Percentiles rank a stretch among this genome's conserved stretches.
These are phyloP conservation scores for Phytophthora europaea DNA, from an alignment of 352 stramenopile genomes.

Conservation along the genomic window DNA sequence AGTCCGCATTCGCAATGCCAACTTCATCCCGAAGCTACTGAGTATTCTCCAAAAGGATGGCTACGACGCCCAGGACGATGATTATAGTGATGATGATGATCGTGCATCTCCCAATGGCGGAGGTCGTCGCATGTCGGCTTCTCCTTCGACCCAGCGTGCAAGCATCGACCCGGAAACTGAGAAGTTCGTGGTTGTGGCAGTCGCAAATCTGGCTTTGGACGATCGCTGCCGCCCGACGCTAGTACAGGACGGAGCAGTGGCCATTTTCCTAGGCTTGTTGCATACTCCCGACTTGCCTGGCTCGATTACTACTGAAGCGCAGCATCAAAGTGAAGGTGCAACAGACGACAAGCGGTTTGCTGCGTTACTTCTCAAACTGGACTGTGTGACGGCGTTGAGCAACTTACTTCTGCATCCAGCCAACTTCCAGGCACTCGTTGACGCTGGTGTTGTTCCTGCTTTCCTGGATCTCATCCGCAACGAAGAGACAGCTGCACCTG, in stretches of 20 bases:
- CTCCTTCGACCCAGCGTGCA: background rate
- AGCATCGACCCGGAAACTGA: conserved; percentile 69
- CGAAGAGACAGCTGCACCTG: conserved; percentile 22
- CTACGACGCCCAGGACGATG: conserved; percentile 20
- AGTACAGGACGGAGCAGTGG: conserved; percentile 71
- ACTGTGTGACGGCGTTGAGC: conserved; percentile 85
- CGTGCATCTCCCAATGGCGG: conserved; percentile 1
- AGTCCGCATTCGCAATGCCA: conserved; percentile 56
- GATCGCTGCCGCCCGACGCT: conserved; percentile 70
- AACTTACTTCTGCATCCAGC: conserved; percentile 86
- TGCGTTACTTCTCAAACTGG: conserved; percentile 70
- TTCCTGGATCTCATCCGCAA: conserved; percentile 69
- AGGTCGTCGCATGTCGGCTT: background rate
- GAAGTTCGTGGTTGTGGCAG: conserved; percentile 66
- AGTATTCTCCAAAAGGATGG: conserved; percentile 42
- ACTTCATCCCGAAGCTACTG: conserved; percentile 68
- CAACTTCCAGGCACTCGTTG: conserved; percentile 80
- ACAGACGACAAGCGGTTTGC: conserved; percentile 29
- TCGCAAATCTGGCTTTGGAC: conserved; percentile 82
- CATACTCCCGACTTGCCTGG: conserved; percentile 22
- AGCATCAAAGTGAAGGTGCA: conserved; percentile 15
- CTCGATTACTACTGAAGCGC: background rate
- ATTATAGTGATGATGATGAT: conserved; percentile 42
- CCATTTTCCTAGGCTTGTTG: conserved; percentile 65
- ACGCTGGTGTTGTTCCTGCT: conserved; percentile 81